Evolutionary conservation across 495 filamentous ascomycete species (phyloP).

Genomic region (Acidomyces sp.): DNA sequence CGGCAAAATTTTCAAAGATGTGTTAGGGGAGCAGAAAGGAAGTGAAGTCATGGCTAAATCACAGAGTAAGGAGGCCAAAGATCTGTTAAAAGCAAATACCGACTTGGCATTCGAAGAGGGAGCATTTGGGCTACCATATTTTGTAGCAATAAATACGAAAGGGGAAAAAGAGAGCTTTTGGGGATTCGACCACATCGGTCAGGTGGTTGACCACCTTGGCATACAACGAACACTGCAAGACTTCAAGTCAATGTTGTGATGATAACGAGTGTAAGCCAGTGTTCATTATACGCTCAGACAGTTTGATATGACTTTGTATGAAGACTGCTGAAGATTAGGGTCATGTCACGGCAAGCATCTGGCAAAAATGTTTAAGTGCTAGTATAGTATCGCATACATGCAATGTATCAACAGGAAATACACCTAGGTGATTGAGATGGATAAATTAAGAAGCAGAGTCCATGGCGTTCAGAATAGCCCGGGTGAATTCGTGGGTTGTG

Average conservation of each 20-base stretch:
- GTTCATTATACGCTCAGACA: no score
- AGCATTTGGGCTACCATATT: slow-evolving; percentile 63
- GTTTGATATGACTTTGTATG: no score
- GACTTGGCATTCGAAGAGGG: slow-evolving; percentile 44
- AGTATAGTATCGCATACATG: no score
- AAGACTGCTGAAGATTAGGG: no score
- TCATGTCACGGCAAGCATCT: no score
- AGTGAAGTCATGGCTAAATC: slow-evolving; percentile 33
- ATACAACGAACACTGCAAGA: slow-evolving; percentile 35
- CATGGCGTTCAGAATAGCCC: slow-evolving; percentile 87
- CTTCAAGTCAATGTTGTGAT: slow-evolving; percentile 42
- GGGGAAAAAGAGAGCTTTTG: slow-evolving; percentile 48
- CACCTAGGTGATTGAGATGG: no score
- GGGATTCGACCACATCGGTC: slow-evolving; percentile 57
- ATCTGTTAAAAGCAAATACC: slow-evolving; percentile 40
- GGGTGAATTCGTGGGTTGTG: slow-evolving; percentile 88
- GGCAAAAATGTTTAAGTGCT: no score
- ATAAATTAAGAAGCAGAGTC: no score
- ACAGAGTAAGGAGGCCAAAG: slow-evolving; percentile 39
- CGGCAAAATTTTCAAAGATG: slow-evolving; percentile 30
- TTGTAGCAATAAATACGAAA: slow-evolving; percentile 41
- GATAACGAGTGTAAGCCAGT: no score
- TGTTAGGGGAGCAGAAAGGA: slow-evolving; percentile 39
- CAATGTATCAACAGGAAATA: no score
- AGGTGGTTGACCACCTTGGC: slow-evolving; percentile 49